Base-by-base conservation (phyloP, 495 filamentous ascomycete genomes). In the Neurospora africana region DNA sequence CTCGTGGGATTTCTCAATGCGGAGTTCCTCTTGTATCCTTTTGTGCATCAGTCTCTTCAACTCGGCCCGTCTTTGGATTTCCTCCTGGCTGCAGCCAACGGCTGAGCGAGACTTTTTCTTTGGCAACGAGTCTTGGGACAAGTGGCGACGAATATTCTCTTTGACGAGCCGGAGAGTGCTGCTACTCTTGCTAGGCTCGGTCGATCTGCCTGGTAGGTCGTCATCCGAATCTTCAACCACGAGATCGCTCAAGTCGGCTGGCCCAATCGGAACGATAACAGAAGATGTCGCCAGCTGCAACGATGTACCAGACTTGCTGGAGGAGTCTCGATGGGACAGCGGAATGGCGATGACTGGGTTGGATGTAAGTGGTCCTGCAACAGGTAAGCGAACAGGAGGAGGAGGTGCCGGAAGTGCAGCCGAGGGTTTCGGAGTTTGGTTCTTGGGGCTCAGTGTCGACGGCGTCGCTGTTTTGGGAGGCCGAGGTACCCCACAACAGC, bases 11-110 rank as follows among this genome's bases (percentile, higher is more conserved):
- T 81, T 76, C 40, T 82, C 83, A 40, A 72, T 83, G 69, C 82
- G 82, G 38, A 87, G 75, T 70, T 87, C 86, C 47, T 86, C 84
- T 69, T 84, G 83, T 30, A 87, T 87, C 71, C 86, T 80, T 72
- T 84, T 82, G 69, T 84, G 81, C 79, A 84, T 82, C 17, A 86
- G 75, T 61, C 85, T 79, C 74, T 81, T 84, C 68, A 87, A 72
- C 72, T 87, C 86, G 39, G 83, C 84, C 69, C 86, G 81, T 7
- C 86, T 80, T 65, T 83, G 83, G 47, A 85, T 72, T 73, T 84
- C 84, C 71, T 85, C 84, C n/a, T 84, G 79, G 43, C 80, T 84
- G 38, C 76, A 79, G 21, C 84, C 83, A 3, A 84, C 79, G 37
- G 81, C 81, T 10, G 81, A 79, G 35, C 79, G 78, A 7, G 82